Evolutionary conservation across 1,284 basidiomycete species (phyloP).

Genomic region (Boletellus deceptivus): DNA sequence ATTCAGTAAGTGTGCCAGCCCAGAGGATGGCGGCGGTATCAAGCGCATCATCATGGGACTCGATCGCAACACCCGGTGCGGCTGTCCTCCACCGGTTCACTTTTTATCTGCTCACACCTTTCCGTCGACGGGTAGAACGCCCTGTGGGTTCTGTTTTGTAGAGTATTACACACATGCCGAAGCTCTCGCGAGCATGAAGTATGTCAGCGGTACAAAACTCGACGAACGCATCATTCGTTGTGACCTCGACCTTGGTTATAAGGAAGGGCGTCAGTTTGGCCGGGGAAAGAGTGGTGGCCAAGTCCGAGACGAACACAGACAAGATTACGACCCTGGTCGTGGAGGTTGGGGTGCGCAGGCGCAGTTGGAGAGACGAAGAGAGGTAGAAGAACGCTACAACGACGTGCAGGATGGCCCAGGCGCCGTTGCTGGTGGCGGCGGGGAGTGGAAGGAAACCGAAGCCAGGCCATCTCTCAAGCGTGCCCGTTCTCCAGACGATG

Average conservation of each 20-base stretch:
- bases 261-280: slow-evolving; percentile 96
- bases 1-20: slow-evolving; percentile 88
- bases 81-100: slow-evolving; percentile 6
- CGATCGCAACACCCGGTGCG: slow-evolving; percentile 89
- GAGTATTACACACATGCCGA: slow-evolving; percentile 97
- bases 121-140: slow-evolving; percentile 61
- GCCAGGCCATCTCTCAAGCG: slow-evolving; percentile 51
- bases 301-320: slow-evolving; percentile 92
- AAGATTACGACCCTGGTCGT: slow-evolving; percentile 94
- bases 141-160: slow-evolving; percentile 99
- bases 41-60: slow-evolving; percentile 99
- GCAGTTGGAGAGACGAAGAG: slow-evolving; percentile 77
- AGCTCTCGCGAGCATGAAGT: slow-evolving; percentile 90
- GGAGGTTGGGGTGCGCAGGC: slow-evolving; percentile 97
- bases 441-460: slow-evolving; percentile 74
- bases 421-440: slow-evolving; percentile 81
- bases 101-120: slow-evolving; percentile 4
- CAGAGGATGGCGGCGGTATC: slow-evolving; percentile 91
- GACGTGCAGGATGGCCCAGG: slow-evolving; percentile 79
- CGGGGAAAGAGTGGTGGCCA: slow-evolving; percentile 97
- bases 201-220: slow-evolving; percentile 97
- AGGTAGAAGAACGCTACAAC: slow-evolving; percentile 88
- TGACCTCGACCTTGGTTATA: slow-evolving; percentile 97
- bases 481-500: slow-evolving; percentile 68
- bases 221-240: slow-evolving; percentile 99